Evolutionary conservation across 202 grass and related monocot genomes (phyloP).

Genomic region (Saccharum hybrid): DNA sequence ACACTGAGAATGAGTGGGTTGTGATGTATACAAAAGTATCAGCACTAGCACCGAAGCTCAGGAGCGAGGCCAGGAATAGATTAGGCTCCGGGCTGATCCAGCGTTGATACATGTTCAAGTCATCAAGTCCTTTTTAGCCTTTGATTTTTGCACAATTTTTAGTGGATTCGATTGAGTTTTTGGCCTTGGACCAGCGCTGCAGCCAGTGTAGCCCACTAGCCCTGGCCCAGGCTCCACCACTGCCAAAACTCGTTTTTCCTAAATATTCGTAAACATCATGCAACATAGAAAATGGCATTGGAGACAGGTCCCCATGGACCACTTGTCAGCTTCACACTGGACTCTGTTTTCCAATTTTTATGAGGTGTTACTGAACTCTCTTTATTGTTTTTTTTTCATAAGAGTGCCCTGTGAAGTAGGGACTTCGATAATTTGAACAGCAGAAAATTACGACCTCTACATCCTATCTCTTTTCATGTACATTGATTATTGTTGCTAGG

Average conservation of each 20-base stretch:
- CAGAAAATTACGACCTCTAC: constrained; percentile 4
- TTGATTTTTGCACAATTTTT: background rate
- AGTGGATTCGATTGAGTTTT: background rate
- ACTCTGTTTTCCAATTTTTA: constrained; percentile 24
- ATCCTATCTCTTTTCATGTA: constrained; percentile 12
- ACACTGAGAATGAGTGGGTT: constrained; percentile 33
- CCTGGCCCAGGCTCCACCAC: background rate
- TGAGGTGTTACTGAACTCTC: constrained; percentile 10
- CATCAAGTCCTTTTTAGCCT: background rate
- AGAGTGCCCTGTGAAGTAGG: background rate
- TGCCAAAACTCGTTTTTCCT: background rate
- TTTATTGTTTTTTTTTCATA: background rate
- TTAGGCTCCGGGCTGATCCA: background rate
- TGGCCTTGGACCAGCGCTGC: background rate
- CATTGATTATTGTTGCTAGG: constrained; percentile 8
- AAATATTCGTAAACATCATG: constrained; percentile 19
- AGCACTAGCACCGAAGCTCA: background rate
- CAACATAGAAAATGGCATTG: constrained; percentile 9
- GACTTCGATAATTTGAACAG: background rate
- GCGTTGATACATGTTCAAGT: background rate
- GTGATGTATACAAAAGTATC: constrained; percentile 1
- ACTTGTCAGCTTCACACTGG: constrained; percentile 9
- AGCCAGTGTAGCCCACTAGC: background rate
- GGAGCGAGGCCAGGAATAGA: background rate
- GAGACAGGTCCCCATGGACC: background rate